These are phyloP conservation scores for Entomortierella beljakovae DNA, from an alignment of 192 early-diverging fungal genomes.

Conservation along the genomic window DNA sequence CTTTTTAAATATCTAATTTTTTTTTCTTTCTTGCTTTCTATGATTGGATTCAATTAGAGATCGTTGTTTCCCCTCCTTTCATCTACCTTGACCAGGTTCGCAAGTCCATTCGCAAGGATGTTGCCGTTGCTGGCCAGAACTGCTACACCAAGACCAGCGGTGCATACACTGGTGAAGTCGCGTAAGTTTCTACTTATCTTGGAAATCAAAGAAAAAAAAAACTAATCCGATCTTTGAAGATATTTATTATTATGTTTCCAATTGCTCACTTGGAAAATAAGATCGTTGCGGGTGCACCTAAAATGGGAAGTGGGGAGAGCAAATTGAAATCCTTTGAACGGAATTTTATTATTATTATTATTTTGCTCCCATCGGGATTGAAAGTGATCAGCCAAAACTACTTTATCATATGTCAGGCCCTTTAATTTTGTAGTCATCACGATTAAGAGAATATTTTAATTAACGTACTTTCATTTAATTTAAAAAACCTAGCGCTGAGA, in stretches of 20 bases:
- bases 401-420: slow-evolving; percentile 15
- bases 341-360: too few relatives aligned
- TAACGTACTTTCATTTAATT: too few relatives aligned
- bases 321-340: too few relatives aligned
- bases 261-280: background rate
- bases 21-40: slow-evolving; percentile 3
- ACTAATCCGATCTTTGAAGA: too few relatives aligned
- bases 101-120: slow-evolving; percentile 79
- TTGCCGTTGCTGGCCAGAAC: slow-evolving; percentile 98
- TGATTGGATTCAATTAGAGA: slow-evolving; percentile 70
- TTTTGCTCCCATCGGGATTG: background rate
- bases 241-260: too few relatives aligned
- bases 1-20: slow-evolving; percentile 4
- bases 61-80: slow-evolving; percentile 95
- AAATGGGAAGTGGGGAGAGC: slow-evolving; percentile 1
- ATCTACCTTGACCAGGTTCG: slow-evolving; percentile 90
- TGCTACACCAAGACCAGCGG: slow-evolving; percentile 86
- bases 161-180: slow-evolving; percentile 98
- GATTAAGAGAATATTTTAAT: too few relatives aligned
- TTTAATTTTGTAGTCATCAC: too few relatives aligned
- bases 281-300: background rate
- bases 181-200: slow-evolving; percentile 53
- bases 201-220: background rate
- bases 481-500: slow-evolving; percentile 88
- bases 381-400: too few relatives aligned